A percentile compares a stretch with the other conserved stretches of the same genome.
phyloP scores from a whole-genome alignment of 2,329 filamentous ascomycete species.

The Claviceps sp. region DNA sequence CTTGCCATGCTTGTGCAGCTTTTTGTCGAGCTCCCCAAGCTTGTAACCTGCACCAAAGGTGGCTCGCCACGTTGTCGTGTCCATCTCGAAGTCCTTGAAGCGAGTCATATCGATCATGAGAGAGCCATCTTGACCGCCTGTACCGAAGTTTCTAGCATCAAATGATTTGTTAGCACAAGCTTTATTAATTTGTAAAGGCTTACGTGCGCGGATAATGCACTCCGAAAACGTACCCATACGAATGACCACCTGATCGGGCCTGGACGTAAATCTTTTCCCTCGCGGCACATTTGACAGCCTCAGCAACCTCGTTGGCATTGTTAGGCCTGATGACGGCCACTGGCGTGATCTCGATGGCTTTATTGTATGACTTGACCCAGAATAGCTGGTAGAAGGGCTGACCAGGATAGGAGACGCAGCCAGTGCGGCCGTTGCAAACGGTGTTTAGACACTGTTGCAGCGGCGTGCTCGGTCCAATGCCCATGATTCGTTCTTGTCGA shows the following conservation, averaged over 20 bases:
- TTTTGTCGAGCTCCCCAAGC: slow-evolving; percentile 37
- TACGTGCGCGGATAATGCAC: background rate
- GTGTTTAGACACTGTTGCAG: slow-evolving; percentile 31
- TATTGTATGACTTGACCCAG: slow-evolving; percentile 42
- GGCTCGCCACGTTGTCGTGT: slow-evolving; percentile 37
- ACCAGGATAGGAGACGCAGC: slow-evolving; percentile 33
- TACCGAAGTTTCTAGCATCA: slow-evolving; percentile 22
- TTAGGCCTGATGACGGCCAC: slow-evolving; percentile 42
- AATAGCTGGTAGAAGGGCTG: slow-evolving; percentile 29
- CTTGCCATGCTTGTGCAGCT: slow-evolving; percentile 35
- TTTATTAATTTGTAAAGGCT: background rate
- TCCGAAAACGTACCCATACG: slow-evolving; percentile 36
- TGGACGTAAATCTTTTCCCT: slow-evolving; percentile 39
- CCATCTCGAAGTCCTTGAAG: slow-evolving; percentile 39
- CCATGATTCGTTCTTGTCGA: slow-evolving; percentile 21
- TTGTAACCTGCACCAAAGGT: slow-evolving; percentile 39
- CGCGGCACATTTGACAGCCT: slow-evolving; percentile 43
- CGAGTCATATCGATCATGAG: slow-evolving; percentile 42
- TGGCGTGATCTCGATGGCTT: slow-evolving; percentile 35
- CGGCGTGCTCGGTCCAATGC: slow-evolving; percentile 25
- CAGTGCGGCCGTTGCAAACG: slow-evolving; percentile 29
- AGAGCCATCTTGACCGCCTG: slow-evolving; percentile 36
- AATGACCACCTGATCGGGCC: slow-evolving; percentile 51
- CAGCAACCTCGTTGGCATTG: slow-evolving; percentile 39
- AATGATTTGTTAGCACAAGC: background rate